A percentile compares a stretch with the other conserved stretches of the same genome.
Conservation (phyloP, 768 basidiomycete genomes). For the Boletus subcaerulescens region DNA sequence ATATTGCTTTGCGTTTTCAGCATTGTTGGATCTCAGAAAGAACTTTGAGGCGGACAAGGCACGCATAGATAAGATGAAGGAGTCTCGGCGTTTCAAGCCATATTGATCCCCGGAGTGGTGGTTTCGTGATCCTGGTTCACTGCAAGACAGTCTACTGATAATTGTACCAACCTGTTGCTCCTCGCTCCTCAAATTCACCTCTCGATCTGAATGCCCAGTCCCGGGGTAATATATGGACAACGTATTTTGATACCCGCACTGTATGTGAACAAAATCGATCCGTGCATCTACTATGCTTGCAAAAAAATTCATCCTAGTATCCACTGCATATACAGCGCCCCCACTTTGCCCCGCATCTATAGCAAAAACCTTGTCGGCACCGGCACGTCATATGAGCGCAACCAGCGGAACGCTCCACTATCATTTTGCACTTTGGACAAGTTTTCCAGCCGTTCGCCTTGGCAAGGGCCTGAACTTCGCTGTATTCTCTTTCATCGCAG, state of each 20-base stretch:
- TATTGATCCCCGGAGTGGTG: constrained; percentile 49
- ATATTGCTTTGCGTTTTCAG: constrained; percentile 30
- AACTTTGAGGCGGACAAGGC: constrained; percentile 89
- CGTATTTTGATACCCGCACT: neutral
- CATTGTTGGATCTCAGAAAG: constrained; percentile 58
- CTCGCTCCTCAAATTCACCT: neutral
- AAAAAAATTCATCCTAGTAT: neutral
- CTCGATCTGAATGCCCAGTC: too few relatives aligned
- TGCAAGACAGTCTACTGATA: neutral
- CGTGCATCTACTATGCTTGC: neutral
- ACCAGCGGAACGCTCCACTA: constrained; percentile 53
- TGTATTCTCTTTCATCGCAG: constrained; percentile 43
- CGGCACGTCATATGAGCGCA: constrained; percentile 61
- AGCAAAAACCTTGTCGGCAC: constrained; percentile 34
- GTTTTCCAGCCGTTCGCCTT: constrained; percentile 51
- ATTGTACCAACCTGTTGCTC: neutral
- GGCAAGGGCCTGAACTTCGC: constrained; percentile 48
- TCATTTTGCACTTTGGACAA: constrained; percentile 53
- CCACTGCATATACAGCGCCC: neutral
- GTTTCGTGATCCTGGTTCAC: neutral
- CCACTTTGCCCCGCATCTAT: constrained; percentile 17
- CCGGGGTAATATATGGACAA: neutral
- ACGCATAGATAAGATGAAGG: constrained; percentile 45
- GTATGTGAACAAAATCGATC: neutral
- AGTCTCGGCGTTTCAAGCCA: constrained; percentile 80